Evolutionary conservation across 805 yeast genomes (phyloP), one percentile per base, ranked within the genome.

Genomic region (Torulaspora maleeae): DNA sequence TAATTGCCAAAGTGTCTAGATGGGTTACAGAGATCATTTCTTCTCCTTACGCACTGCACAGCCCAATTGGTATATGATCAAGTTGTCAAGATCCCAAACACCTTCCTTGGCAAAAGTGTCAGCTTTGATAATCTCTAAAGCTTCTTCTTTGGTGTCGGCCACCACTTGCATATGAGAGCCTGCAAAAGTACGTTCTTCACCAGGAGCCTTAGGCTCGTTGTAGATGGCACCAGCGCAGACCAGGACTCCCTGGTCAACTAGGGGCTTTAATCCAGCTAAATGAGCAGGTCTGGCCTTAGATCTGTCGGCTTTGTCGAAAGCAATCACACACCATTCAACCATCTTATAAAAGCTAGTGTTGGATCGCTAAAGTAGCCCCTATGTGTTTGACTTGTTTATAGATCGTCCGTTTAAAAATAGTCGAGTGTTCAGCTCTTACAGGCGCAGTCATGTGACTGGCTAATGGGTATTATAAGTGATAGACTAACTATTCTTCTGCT

Each of bases 61-160:
- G 15, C 72, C 74, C 43, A 60, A 62, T 37, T 88, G 88, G 57
- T 77, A 74, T 32, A 83, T 76, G 51, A 80, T 58, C 15, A 76
- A 82, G 44, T 72, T 74, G 30, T 78, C 78, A 49, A 84, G 60
- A 61, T 86, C 95, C 95, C 95, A 86, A 48, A 86, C 75, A 1
- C 88, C 90, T 28, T 72, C 71, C 53, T 71, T 72, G 53, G 76
- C 76, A 63, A 80, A 86, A 28, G 79, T 62, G 60, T 86, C 95
- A 39, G 68, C 56, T 57, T 80, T 76, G 62, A 86, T 73, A 45
- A 83, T 68, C 34, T 80, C 85, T 36, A 82, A 50, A 9, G 83
- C 80, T 51, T 83, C 83, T 50, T 83, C 83, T 56, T 73, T 78
- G 39, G 80, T 69, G 42, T 79, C 80, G 28, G 91, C 91, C 48